Evolutionary conservation across 129 eudicot species (phyloP).

Genomic region (Sambucus nigra): DNA sequence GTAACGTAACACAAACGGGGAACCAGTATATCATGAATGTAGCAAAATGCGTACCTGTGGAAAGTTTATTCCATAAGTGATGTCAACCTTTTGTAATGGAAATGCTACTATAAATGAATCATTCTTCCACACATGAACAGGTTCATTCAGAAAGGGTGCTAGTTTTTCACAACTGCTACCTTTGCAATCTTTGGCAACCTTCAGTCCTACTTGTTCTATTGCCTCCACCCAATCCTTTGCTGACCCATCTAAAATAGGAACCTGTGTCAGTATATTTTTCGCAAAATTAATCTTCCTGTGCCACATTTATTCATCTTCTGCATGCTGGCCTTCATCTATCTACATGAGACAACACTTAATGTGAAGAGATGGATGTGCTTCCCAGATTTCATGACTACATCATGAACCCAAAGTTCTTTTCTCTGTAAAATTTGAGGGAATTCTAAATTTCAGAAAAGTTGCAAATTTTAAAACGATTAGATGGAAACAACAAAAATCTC

Average conservation of each 20-base stretch:
- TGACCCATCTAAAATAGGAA: constrained; percentile 94
- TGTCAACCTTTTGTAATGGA: constrained; percentile 39
- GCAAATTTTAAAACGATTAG: neutral
- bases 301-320: neutral
- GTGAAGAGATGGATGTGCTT: neutral
- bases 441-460: no score
- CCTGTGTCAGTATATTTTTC: constrained; percentile 32
- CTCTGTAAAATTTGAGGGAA: neutral
- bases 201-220: constrained; percentile 61
- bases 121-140: constrained; percentile 56
- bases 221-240: constrained; percentile 91
- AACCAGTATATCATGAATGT: neutral
- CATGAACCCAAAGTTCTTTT: neutral
- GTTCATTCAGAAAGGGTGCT: constrained; percentile 74
- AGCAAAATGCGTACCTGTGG: constrained; percentile 42
- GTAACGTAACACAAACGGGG: no score
- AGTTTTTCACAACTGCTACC: constrained; percentile 54
- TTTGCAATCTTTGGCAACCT: constrained; percentile 47
- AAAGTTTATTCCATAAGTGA: constrained; percentile 76
- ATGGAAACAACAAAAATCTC: neutral
- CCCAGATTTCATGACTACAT: neutral
- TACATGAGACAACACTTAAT: neutral
- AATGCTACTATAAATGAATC: constrained; percentile 67
- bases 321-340: neutral
- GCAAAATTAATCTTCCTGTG: neutral